Evolutionary conservation across 75 land plant species (phyloP).

Genomic region (Pinus tabuliformis): DNA sequence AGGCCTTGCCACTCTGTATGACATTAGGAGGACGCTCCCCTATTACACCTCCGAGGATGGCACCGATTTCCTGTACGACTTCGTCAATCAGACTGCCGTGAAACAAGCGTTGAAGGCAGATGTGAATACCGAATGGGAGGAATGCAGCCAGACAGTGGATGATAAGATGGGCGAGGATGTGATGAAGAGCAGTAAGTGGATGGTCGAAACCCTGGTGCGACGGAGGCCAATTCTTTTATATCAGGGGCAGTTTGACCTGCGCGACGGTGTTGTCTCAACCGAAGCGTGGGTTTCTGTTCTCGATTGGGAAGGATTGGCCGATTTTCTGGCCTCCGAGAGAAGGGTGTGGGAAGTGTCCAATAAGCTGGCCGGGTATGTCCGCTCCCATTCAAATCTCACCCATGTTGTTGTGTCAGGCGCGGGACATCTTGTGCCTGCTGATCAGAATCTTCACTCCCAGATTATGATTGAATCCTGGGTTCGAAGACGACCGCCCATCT

Average conservation of each 20-base stretch:
- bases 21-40: slow-evolving; percentile 28
- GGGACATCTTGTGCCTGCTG: slow-evolving; percentile 78
- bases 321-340: slow-evolving; percentile 49
- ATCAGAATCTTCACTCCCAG: slow-evolving; percentile 60
- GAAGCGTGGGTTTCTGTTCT: slow-evolving; percentile 70
- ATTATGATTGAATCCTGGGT: slow-evolving; percentile 82
- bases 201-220: slow-evolving; percentile 61
- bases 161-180: slow-evolving; percentile 46
- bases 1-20: slow-evolving; percentile 62
- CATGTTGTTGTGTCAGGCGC: slow-evolving; percentile 74
- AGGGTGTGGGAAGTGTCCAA: slow-evolving; percentile 61
- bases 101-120: slow-evolving; percentile 50
- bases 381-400: slow-evolving; percentile 38
- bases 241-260: slow-evolving; percentile 69
- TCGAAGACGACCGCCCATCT: no score
- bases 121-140: slow-evolving; percentile 16
- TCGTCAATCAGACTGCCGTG: slow-evolving; percentile 38
- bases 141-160: slow-evolving; percentile 37
- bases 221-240: slow-evolving; percentile 63
- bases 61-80: slow-evolving; percentile 17
- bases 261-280: slow-evolving; percentile 64
- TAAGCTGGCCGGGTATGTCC: slow-evolving; percentile 62
- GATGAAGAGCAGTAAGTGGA: slow-evolving; percentile 79
- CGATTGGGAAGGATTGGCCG: slow-evolving; percentile 50
- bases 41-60: slow-evolving; percentile 13